A percentile compares a stretch with the other conserved stretches of the same genome.
Conservation (phyloP, 352 stramenopile genomes). For the Globisporangium polare region DNA sequence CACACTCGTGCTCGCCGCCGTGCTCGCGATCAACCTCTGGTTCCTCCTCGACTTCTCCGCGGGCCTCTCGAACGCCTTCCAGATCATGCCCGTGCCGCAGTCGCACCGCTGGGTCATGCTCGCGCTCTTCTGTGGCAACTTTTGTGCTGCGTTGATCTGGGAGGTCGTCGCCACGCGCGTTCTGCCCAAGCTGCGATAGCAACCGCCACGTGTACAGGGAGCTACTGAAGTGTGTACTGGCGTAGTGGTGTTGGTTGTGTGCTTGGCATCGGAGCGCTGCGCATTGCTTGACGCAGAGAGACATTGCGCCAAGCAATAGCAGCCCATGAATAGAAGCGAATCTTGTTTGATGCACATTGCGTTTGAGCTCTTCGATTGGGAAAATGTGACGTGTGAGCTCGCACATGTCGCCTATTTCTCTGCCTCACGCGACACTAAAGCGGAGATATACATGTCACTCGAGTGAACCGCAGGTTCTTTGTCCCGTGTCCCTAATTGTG, state of each 20-base stretch:
- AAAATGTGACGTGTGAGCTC: background rate
- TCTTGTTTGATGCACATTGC: background rate
- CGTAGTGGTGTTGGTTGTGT: background rate
- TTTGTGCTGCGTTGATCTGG: slow-evolving; percentile 21
- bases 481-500: background rate
- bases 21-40: slow-evolving; percentile 42
- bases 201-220: background rate
- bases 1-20: slow-evolving; percentile 21
- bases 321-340: too few relatives aligned
- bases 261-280: too few relatives aligned
- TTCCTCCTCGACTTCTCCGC: slow-evolving; percentile 41
- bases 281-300: background rate
- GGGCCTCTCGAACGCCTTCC: slow-evolving; percentile 35
- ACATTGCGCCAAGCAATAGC: background rate
- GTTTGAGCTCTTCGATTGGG: background rate
- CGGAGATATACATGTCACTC: background rate
- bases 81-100: slow-evolving; percentile 36
- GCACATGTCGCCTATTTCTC: too few relatives aligned
- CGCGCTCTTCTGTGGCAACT: slow-evolving; percentile 34
- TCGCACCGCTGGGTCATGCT: slow-evolving; percentile 41
- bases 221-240: background rate
- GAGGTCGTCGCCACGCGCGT: slow-evolving; percentile 25
- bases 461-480: background rate
- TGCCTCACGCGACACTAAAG: too few relatives aligned
- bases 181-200: slow-evolving; percentile 19